These are phyloP conservation scores for Fusarium sp. DNA, from an alignment of 2,329 filamentous ascomycete species.

Conservation along the genomic window DNA sequence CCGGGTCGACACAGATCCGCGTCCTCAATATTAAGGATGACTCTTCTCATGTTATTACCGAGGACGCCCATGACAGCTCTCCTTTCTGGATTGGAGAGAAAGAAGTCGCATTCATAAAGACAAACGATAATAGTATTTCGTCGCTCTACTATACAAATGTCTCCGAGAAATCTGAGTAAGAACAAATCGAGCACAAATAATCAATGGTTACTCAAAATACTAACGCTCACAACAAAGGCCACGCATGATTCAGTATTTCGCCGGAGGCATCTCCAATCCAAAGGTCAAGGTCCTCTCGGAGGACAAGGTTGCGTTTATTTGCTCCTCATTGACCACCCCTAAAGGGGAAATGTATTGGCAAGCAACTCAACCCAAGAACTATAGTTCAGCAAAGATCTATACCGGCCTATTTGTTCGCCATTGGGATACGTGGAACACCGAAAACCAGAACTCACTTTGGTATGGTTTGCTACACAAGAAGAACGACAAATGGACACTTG, in stretches of 20 bases:
- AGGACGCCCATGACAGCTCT: conserved; percentile 74
- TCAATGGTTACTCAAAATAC: not conserved
- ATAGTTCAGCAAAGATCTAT: conserved; percentile 77
- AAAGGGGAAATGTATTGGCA: conserved; percentile 78
- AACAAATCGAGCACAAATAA: not conserved
- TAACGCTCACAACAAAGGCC: conserved; percentile 41
- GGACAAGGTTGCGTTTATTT: conserved; percentile 65
- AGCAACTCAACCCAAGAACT: conserved; percentile 68
- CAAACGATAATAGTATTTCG: conserved; percentile 61
- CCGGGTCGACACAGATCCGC: conserved; percentile 75
- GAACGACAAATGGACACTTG: conserved; percentile 57
- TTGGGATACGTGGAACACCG: conserved; percentile 81
- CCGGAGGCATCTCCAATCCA: conserved; percentile 68
- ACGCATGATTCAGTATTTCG: conserved; percentile 62
- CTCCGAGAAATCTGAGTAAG: conserved; percentile 56
- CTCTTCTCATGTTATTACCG: conserved; percentile 73
- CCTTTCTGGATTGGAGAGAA: conserved; percentile 81
- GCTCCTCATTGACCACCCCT: conserved; percentile 74
- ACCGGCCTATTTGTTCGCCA: conserved; percentile 82
- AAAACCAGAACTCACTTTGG: conserved; percentile 79
- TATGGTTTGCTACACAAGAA: conserved; percentile 71
- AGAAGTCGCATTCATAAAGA: conserved; percentile 68
- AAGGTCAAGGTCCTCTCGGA: conserved; percentile 66
- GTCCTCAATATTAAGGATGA: conserved; percentile 77
- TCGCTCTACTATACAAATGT: conserved; percentile 58